Evolutionary conservation across 495 filamentous ascomycete species (phyloP), one percentile per base, ranked within the genome.

Genomic region (Penicillium flavigenum): DNA sequence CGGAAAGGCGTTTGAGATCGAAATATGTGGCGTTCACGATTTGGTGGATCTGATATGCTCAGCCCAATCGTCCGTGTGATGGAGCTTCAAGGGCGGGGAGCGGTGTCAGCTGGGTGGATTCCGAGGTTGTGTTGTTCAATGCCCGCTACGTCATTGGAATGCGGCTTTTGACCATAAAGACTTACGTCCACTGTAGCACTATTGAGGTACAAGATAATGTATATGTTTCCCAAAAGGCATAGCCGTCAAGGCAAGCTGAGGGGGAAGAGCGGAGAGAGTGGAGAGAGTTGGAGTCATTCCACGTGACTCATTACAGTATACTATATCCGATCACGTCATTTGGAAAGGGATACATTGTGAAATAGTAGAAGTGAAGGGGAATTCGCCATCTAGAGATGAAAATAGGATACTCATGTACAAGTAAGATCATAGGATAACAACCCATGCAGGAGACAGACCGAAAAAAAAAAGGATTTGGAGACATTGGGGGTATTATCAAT

Each of bases 401-500:
- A 53, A 47, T 39, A 39, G 16, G 36, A 39, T 41, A 53, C 9
- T 32, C 48, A 58, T 58, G 20, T 58, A 58, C 56, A 53, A 20
- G 19, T 38, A 50, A 38, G 27, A 45, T 11, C 56, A 38, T 39
- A n/a, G 39, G 22, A 22, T 39, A 26, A 39, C 47, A 19, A 31
- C 55, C 36, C 41, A 43, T 31, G 46, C 11, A 22, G 47, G 27
- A 52, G 45, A 31, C 41, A 49, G 36, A 50, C 27, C 39, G 46
- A 43, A 34, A 51, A 22, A 43, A 36, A 45, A 32, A 31, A 31
- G 31, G 27, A 44, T 48, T 52, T 49, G 41, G 45, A 54, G 55
- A 63, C 60, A 53, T 58, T 61, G 58, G 54, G 61, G 71, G 71
- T 72, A 75, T 72, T 72, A 68, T 69, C 64, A 66, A 59, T 61